Evolutionary conservation across 2,329 filamentous ascomycete genomes (phyloP).

Genomic region (Metarhizium album): DNA sequence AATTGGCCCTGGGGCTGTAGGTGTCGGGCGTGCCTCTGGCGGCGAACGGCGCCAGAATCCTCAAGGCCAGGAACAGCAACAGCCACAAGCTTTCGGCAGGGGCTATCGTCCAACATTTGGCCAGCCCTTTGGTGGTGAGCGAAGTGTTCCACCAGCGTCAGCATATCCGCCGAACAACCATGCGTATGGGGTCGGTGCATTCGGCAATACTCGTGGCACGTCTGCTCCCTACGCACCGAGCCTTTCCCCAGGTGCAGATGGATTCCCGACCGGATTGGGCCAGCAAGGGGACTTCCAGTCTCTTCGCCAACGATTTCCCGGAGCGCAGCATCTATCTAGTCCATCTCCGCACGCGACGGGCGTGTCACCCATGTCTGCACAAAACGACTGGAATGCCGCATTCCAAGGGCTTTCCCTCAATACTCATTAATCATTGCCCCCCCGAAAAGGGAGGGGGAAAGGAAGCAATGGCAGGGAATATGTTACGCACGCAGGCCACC

Average conservation of each 20-base stretch:
- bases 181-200: conserved; percentile 22
- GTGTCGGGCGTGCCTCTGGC: conserved; percentile 36
- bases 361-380: conserved; percentile 30
- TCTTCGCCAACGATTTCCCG: conserved; percentile 36
- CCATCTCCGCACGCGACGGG: conserved; percentile 25
- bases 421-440: conserved; percentile 32
- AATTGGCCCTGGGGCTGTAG: conserved; percentile 56
- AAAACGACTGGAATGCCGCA: conserved; percentile 49
- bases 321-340: conserved; percentile 26
- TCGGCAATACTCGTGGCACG: conserved; percentile 22
- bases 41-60: conserved; percentile 39
- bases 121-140: conserved; percentile 31
- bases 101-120: conserved; percentile 32
- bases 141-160: conserved; percentile 26
- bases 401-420: conserved; percentile 68
- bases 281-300: conserved; percentile 33
- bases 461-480: background rate
- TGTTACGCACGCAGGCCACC: background rate
- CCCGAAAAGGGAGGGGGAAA: background rate
- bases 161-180: conserved; percentile 25
- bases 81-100: conserved; percentile 27
- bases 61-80: conserved; percentile 24
- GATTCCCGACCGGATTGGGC: conserved; percentile 20
- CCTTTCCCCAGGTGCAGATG: conserved; percentile 19
- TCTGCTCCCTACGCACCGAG: conserved; percentile 17